phyloP scores from a whole-genome alignment of 2,329 filamentous ascomycete genomes.

The Purpureocillium lavendulum region DNA sequence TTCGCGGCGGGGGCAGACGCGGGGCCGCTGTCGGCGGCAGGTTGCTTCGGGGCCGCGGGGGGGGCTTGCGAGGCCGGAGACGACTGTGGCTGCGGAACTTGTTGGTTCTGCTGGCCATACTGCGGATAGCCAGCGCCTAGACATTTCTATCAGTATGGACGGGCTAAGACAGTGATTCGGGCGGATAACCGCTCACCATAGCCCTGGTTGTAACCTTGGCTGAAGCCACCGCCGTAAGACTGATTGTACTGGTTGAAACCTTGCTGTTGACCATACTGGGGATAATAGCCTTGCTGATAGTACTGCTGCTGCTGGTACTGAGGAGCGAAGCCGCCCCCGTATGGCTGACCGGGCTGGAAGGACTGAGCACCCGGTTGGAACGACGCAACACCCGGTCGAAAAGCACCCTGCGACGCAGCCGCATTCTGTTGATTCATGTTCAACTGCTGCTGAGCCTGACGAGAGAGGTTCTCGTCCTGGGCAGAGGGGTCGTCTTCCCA shows the following conservation, averaged over 20 bases:
- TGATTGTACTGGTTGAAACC: constrained; percentile 46
- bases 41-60: constrained; percentile 25
- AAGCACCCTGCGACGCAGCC: constrained; percentile 35
- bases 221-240: constrained; percentile 42
- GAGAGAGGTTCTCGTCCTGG: constrained; percentile 70
- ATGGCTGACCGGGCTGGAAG: constrained; percentile 67
- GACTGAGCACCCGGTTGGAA: constrained; percentile 66
- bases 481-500: constrained; percentile 85
- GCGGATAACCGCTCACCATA: constrained; percentile 24
- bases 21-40: constrained; percentile 26
- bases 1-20: constrained; percentile 37
- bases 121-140: constrained; percentile 44
- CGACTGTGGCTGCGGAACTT: constrained; percentile 30
- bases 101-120: constrained; percentile 42
- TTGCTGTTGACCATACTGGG: constrained; percentile 43
- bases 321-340: constrained; percentile 46
- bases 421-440: constrained; percentile 55
- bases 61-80: constrained; percentile 34
- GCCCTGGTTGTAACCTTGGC: constrained; percentile 38
- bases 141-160: constrained; percentile 8
- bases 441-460: constrained; percentile 67
- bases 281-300: constrained; percentile 48
- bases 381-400: constrained; percentile 45
- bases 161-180: constrained; percentile 5
- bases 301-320: constrained; percentile 50